These are phyloP conservation scores for Acanthochlamys bracteata DNA, from an alignment of 106 monocot species.

Conservation along the genomic window DNA sequence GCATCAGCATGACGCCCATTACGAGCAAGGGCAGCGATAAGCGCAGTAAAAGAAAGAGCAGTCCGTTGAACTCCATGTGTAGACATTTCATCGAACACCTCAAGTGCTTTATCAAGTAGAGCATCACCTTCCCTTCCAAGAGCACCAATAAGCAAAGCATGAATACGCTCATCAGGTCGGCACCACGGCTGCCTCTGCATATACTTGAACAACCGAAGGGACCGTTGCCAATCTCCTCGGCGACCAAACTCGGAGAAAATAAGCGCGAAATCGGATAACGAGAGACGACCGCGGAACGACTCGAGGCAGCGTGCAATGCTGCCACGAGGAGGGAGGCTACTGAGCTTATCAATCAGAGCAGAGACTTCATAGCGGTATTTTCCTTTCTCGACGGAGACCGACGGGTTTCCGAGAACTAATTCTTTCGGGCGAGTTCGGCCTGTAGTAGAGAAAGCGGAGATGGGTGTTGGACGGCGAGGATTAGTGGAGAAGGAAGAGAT, in stretches of 20 bases:
- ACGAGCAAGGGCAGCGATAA: slow-evolving; percentile 76
- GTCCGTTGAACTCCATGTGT: slow-evolving; percentile 44
- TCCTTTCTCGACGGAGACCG: slow-evolving; percentile 49
- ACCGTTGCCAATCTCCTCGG: slow-evolving; percentile 93
- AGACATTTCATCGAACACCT: slow-evolving; percentile 82
- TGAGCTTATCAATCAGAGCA: slow-evolving; percentile 81
- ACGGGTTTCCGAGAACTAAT: slow-evolving; percentile 44
- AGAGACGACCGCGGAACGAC: slow-evolving; percentile 62
- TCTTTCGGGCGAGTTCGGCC: slow-evolving; percentile 40
- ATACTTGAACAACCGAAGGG: slow-evolving; percentile 95
- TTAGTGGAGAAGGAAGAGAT: neutral
- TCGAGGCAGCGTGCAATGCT: slow-evolving; percentile 94
- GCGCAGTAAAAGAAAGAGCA: slow-evolving; percentile 72
- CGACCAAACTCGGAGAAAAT: slow-evolving; percentile 87
- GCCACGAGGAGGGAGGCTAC: slow-evolving; percentile 88
- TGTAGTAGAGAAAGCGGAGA: neutral
- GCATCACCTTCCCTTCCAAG: slow-evolving; percentile 66
- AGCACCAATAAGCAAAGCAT: slow-evolving; percentile 81
- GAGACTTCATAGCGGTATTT: slow-evolving; percentile 83
- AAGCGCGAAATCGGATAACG: slow-evolving; percentile 75
- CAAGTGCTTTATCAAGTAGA: slow-evolving; percentile 64
- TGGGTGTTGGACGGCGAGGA: neutral
- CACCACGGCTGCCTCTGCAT: slow-evolving; percentile 97
- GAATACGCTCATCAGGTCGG: slow-evolving; percentile 92
- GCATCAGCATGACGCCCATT: slow-evolving; percentile 51